Conservation (phyloP, 1,284 basidiomycete genomes). For the Melampsora americana region DNA sequence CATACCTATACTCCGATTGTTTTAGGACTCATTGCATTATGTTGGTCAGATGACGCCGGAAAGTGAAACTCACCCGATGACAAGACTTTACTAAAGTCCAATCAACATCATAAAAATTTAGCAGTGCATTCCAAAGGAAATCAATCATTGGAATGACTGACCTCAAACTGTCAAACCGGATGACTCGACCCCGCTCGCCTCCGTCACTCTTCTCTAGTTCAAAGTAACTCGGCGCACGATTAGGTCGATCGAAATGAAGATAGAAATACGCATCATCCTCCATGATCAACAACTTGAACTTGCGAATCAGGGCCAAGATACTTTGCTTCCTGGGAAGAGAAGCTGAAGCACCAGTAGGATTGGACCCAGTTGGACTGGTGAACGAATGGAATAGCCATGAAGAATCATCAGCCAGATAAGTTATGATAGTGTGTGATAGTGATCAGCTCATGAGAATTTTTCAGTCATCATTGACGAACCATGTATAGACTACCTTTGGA, state of each 20-base stretch:
- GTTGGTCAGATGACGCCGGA: background rate
- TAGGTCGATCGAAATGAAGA: conserved; percentile 56
- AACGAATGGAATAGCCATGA: conserved; percentile 8
- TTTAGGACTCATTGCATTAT: conserved; percentile 2
- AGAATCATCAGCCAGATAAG: background rate
- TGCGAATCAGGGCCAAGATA: conserved; percentile 69
- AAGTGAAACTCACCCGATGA: conserved; percentile 63
- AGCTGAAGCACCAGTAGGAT: conserved; percentile 77
- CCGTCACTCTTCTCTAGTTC: conserved; percentile 44
- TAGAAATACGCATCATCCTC: conserved; percentile 72
- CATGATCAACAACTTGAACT: conserved; percentile 76
- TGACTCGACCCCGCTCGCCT: conserved; percentile 51
- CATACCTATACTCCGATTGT: conserved; percentile 49
- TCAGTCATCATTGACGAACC: conserved; percentile 50
- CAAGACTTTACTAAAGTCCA: conserved; percentile 80
- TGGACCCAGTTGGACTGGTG: conserved; percentile 61
- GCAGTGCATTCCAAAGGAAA: conserved; percentile 51
- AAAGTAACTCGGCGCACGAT: conserved; percentile 34
- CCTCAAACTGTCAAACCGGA: conserved; percentile 51
- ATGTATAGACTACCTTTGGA: conserved; percentile 79
- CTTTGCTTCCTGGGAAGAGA: conserved; percentile 70
- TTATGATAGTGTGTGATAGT: background rate
- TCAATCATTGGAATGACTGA: conserved; percentile 59
- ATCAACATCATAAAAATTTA: conserved; percentile 55
- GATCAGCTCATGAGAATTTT: background rate